Evolutionary conservation across 2,329 filamentous ascomycete genomes (phyloP), one percentile per base, ranked within the genome.

Genomic region (Aspergillus oerlinghausenensis): DNA sequence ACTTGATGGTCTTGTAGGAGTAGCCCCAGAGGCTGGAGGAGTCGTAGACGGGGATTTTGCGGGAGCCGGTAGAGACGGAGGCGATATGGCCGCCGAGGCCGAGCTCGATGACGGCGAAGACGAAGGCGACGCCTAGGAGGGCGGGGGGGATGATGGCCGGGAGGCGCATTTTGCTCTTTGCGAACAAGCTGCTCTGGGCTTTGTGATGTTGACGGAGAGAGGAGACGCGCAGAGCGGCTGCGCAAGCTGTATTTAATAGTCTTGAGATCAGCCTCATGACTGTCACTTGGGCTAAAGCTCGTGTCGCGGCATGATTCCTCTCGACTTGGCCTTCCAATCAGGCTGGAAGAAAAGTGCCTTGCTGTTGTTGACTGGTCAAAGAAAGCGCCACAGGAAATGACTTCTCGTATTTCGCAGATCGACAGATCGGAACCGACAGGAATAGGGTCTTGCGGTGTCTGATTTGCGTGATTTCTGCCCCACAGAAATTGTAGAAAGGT

Each of bases 61-160:
- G n/a, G n/a, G 17, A 47, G 14, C 54, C 59, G 17, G 40, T 43
- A 26, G 28, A 64, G 26, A 28, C 25, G 26, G 58, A 56, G 6
- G 59, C 51, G 1, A 61, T 49, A 55, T 65, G 66, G 32, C 59
- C 68, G 8, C 56, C 52, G 7, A 71, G 54, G n/a, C 68, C 69
- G 14, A 71, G 55, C 52, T 71, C 67, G 9, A 70, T 48, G 28
- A 70, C 58, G 11, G 67, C 61, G 47, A 69, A 70, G 57, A 53
- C 55, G 19, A 70, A 49, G 1, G 60, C 60, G 2, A 61, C 63
- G 49, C 63, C 59, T 40, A 70, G 56, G 21, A 71, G 60, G 53
- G 57, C 54, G 49, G 64, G 59, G 8, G 71, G 59, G 28, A 63
- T 55, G 43, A 66, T 63, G 53, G 64, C 60, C 51, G 69, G 60